Evolutionary conservation across 2,329 filamentous ascomycete species (phyloP).

Genomic region (Xylariaceae sp.): DNA sequence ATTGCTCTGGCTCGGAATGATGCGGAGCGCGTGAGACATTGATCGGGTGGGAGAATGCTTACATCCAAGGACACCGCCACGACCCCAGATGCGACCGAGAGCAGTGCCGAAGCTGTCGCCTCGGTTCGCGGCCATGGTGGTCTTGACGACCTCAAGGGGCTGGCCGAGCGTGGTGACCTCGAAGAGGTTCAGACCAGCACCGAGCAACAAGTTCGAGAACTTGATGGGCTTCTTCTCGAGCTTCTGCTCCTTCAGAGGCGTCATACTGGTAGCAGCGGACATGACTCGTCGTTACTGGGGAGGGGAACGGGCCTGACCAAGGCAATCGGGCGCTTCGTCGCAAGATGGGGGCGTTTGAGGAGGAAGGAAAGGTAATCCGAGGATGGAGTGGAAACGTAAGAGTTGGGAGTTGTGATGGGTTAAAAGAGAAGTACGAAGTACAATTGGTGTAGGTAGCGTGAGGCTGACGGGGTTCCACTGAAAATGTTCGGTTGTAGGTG

Average conservation of each 20-base stretch:
- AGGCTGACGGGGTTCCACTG: not conserved
- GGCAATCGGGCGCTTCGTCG: constrained; percentile 89
- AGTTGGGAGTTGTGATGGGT: not conserved
- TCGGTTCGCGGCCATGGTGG: constrained; percentile 97
- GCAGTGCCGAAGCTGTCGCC: constrained; percentile 79
- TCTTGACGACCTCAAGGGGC: constrained; percentile 98
- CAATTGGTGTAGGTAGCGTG: not conserved
- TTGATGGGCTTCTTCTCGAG: constrained; percentile 99
- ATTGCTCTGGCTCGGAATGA: not conserved
- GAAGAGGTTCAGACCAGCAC: constrained; percentile 92
- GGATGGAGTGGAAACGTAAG: not conserved
- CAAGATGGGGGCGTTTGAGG: constrained; percentile 35
- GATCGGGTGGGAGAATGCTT: constrained; percentile 42
- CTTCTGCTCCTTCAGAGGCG: constrained; percentile 45
- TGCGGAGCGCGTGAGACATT: not conserved
- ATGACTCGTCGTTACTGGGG: constrained; percentile 49
- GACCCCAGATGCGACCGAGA: constrained; percentile 83
- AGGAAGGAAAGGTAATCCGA: not conserved
- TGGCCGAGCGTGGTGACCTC: constrained; percentile 64
- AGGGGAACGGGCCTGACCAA: constrained; percentile 87
- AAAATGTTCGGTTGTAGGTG: not conserved
- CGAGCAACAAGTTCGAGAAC: constrained; percentile 97
- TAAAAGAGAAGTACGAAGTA: not conserved
- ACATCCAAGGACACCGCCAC: constrained; percentile 94
- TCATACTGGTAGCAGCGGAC: constrained; percentile 54